Evolutionary conservation across 345 rosid species (phyloP), one percentile per base, ranked within the genome.

Genomic region (Syzygium aromaticum): DNA sequence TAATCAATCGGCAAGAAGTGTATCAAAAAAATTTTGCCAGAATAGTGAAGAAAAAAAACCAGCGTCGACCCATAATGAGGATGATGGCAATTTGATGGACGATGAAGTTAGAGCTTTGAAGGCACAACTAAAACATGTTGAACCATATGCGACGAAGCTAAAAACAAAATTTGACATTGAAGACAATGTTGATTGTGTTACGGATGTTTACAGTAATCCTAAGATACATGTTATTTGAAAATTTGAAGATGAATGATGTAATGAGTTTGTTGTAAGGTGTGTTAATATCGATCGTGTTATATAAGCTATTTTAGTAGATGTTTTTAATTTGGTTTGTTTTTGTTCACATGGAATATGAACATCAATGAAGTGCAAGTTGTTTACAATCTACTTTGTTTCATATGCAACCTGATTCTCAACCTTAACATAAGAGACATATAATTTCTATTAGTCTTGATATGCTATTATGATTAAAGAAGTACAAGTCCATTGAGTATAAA

Each of bases 1-100:
- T 56, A 23, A n/a, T 56, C 2, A 56, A 56, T 56, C 3, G 13
- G 0, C 0, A 56, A 0, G 13, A 23, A 56, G 6, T 0, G 1
- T 1, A 6, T 57, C 0, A 0, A 27, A 57, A 57, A 57, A 57
- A 22, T 57, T 57, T 57, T 2, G 23, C 14, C 1, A 0, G 0
- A 57, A 13, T 6, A 57, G 25, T 57, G 10, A 22, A 12, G 3
- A 57, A 57, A 23, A 5, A 57, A 57, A 57, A 57, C 28, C 3
- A 57, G 63, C 10, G 28, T 57, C 4, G 0, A 23, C 63, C 23
- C 6, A 0, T 57, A 23, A 57, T 57, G 28, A 57, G 25, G 14
- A 23, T 57, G 6, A 57, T 2, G 28, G 28, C 11, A 57, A n/a
- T 57, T 57, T 0, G 28, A 57, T 57, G 28, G 14, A 57, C 3